Evolutionary conservation across 2,329 filamentous ascomycete genomes (phyloP).

Genomic region (Clarireedia sp.): DNA sequence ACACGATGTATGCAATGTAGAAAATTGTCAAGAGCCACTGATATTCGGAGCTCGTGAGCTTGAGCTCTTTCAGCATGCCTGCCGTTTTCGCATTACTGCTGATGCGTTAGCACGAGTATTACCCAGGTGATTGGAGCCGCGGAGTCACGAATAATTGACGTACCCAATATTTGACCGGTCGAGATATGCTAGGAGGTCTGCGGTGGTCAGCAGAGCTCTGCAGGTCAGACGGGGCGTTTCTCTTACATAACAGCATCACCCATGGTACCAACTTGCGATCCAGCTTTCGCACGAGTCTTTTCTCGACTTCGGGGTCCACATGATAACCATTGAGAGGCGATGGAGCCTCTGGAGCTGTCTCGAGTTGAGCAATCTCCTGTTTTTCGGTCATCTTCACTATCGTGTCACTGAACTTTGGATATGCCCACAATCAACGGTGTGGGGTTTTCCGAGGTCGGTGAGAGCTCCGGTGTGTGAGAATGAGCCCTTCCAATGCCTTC

Average conservation of each 20-base stretch:
- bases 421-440: too few species aligned
- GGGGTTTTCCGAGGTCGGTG: too few species aligned
- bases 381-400: not conserved
- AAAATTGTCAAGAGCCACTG: conserved; percentile 35
- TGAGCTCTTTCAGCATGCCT: conserved; percentile 43
- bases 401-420: too few species aligned
- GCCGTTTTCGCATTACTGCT: conserved; percentile 45
- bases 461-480: too few species aligned
- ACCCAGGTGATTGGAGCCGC: not conserved
- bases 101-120: not conserved
- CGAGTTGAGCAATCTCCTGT: not conserved
- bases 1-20: conserved; percentile 34
- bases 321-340: not conserved
- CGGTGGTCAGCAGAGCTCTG: not conserved
- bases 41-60: conserved; percentile 36
- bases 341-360: not conserved
- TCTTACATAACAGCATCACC: conserved; percentile 16
- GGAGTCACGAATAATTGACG: not conserved
- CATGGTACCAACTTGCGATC: conserved; percentile 48
- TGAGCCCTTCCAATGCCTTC: too few species aligned
- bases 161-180: conserved; percentile 44
- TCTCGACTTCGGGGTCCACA: conserved; percentile 32
- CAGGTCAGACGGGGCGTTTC: not conserved
- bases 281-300: conserved; percentile 45
- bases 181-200: conserved; percentile 39